Evolutionary conservation across 2,329 filamentous ascomycete genomes (phyloP), one percentile per base, ranked within the genome.

Genomic region (Dothistroma septosporum): DNA sequence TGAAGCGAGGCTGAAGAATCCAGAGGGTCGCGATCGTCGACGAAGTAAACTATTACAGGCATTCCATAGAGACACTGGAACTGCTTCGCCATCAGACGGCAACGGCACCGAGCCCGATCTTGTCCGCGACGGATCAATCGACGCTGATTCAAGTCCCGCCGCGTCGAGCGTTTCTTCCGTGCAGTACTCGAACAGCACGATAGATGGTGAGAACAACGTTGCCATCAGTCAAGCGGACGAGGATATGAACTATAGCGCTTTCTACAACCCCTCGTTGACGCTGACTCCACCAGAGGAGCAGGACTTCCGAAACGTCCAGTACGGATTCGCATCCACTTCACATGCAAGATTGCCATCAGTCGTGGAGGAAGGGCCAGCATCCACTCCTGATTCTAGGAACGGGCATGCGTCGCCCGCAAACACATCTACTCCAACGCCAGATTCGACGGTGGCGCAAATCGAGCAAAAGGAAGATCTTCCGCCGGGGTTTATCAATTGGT

Each of bases 391-490:
- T 8, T 12, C 50, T 16, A 53, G 33, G 31, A 24, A 22, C 24
- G 50, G 35, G 31, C 31, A 32, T 12, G 9, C 50, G 6, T 53
- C 50, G 16, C 50, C 50, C 4, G 41, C 41, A 16, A 44, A 44
- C 50, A 53, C 50, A 31, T 31, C 11, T 21, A 53, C 50, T 19
- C 24, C 50, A 35, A 53, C 31, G 19, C 31, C 50, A 10, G 50
- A 53, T 10, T 31, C 50, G 28, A 53, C 50, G 8, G 50, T 53
- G 33, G 28, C 50, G 8, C 49, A 48, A 19, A 59, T 59, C 50
- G 57, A 59, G 35, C 48, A 59, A 9, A 59, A 59, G 49, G 49
- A 59, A 31, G 57, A 49, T n/a, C 49, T 59, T 48, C 57, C 57
- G 5, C 41, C 21, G 9, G 57, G 57, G 9, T 59, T 59, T 37